Conservation (phyloP, 495 filamentous ascomycete genomes). For the Platismatia glauca region DNA sequence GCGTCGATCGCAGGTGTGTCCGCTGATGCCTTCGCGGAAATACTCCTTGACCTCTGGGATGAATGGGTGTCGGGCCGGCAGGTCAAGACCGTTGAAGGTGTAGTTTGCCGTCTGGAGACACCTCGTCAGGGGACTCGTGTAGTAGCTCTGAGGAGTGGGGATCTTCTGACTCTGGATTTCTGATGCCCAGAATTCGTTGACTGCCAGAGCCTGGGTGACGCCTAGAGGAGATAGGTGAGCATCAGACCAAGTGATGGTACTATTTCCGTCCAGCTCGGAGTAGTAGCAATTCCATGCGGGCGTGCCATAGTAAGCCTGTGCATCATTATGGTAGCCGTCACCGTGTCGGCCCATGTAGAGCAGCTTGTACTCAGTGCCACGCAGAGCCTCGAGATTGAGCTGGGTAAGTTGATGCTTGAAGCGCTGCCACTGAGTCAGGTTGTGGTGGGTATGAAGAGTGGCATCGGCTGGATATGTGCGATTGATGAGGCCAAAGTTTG, state of each 20-base stretch:
- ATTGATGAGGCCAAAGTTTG: constrained; percentile 60
- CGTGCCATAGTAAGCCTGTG: constrained; percentile 57
- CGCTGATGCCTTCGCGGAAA: constrained; percentile 60
- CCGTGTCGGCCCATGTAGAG: constrained; percentile 64
- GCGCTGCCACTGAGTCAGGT: constrained; percentile 56
- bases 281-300: constrained; percentile 69
- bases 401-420: constrained; percentile 49
- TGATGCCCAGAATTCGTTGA: constrained; percentile 55
- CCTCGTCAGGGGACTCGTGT: constrained; percentile 59
- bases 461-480: constrained; percentile 45
- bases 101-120: constrained; percentile 56
- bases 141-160: constrained; percentile 57
- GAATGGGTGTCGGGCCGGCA: constrained; percentile 43
- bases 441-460: constrained; percentile 20
- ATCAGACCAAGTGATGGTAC: constrained; percentile 57
- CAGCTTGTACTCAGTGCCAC: constrained; percentile 54
- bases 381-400: constrained; percentile 43
- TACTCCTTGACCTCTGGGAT: constrained; percentile 58
- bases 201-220: constrained; percentile 49
- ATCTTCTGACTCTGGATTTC: constrained; percentile 45
- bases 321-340: constrained; percentile 60
- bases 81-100: constrained; percentile 48
- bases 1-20: constrained; percentile 75
- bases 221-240: constrained; percentile 56
- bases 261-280: constrained; percentile 60